These are phyloP conservation scores for Naematelia encephala DNA, from an alignment of 768 basidiomycete genomes.

Conservation along the genomic window DNA sequence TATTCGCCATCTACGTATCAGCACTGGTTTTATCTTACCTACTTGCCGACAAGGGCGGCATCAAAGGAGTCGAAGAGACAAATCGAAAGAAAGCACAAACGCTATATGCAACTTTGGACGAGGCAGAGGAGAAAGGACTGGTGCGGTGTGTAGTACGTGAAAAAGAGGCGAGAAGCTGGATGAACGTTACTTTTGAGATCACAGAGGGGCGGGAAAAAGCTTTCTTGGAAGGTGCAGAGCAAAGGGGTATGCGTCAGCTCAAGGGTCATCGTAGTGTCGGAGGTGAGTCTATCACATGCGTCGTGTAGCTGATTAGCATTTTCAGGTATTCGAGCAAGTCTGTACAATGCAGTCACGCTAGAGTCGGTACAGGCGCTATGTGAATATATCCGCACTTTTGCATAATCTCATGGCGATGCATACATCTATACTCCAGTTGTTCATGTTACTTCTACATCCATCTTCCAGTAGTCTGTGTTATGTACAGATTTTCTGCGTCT, in stretches of 20 bases:
- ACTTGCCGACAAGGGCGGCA: constrained; percentile 63
- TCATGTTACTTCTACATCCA: too few relatives aligned
- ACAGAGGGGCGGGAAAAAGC: constrained; percentile 66
- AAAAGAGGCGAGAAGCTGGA: constrained; percentile 77
- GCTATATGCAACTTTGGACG: constrained; percentile 69
- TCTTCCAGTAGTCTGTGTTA: too few relatives aligned
- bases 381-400: constrained; percentile 46
- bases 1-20: constrained; percentile 84
- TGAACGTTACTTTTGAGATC: constrained; percentile 89
- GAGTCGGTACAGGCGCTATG: constrained; percentile 61
- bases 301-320: constrained; percentile 3
- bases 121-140: constrained; percentile 68
- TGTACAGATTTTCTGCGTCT: too few relatives aligned
- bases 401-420: neutral
- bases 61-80: constrained; percentile 62
- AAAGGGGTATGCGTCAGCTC: constrained; percentile 72
- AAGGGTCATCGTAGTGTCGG: constrained; percentile 83
- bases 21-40: constrained; percentile 72
- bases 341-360: constrained; percentile 85
- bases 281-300: too few relatives aligned
- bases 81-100: constrained; percentile 72
- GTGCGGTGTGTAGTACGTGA: constrained; percentile 66
- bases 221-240: constrained; percentile 79
- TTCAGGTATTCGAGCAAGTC: constrained; percentile 75
- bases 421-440: too few relatives aligned